Evolutionary conservation across 805 yeast genomes (phyloP), one percentile per base, ranked within the genome.

Genomic region (Cyberlindnera lachancei): DNA sequence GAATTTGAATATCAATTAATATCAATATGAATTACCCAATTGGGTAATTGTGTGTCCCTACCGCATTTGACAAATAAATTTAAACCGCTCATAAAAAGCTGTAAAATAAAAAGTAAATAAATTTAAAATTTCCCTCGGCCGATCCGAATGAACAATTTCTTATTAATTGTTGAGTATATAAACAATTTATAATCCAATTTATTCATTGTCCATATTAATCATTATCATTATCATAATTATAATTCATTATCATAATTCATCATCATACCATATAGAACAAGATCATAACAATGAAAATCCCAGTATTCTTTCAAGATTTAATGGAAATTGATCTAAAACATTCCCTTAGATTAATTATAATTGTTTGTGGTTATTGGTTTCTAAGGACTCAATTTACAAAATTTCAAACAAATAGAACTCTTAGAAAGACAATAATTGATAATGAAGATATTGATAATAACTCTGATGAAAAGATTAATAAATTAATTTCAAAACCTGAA

Each of bases 351-450:
- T 48, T 73, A 11, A 55, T 73, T 16, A 62, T 71, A 21, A 56
- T 76, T 23, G 63, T 78, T n/a, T 75, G 83, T 41, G 79, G 79
- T 9, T 81, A 82, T 52, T 44, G 75, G 21, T 56, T 80, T 29
- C 38, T 74, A 38, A 70, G 88, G 52, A 68, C 69, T 20, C 62
- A 74, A 34, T 75, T 70, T 34, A 58, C 70, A 38, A 70, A 67
- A 26, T 76, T 70, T 58, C 64, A 80, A 44, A 73, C 75, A 41
- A 65, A 63, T 40, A 69, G 67, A 44, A 80, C 77, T 41, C 43
- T 79, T n/a, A 69, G 55, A 14, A 42, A 68, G 43, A 80, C 76
- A 38, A 41, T 79, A 6, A 72, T 52, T 8, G 40, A 51, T 27
- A 83, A 76, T 45, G 58, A 60, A 24, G 56, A 59, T 37, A 64